Evolutionary conservation across 257 asterid genomes (phyloP).

Genomic region (Sherardia arvensis): DNA sequence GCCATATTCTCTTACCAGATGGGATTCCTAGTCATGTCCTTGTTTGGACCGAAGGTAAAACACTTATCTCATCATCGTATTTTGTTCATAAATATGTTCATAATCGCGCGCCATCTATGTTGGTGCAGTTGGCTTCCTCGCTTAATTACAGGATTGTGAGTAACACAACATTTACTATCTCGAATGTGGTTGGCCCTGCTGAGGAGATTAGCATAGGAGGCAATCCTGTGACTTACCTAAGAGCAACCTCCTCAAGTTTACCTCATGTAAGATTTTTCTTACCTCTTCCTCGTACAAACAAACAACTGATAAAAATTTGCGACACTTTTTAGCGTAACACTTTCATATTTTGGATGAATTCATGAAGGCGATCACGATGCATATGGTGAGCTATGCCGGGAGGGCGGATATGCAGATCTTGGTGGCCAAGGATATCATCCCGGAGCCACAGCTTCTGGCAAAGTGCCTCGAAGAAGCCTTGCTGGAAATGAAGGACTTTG

Average conservation of each 20-base stretch:
- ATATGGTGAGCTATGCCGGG: constrained; percentile 83
- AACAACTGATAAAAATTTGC: no score
- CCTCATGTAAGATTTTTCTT: constrained; percentile 46
- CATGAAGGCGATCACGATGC: constrained; percentile 63
- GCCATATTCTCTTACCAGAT: constrained; percentile 53
- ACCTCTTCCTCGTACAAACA: not conserved
- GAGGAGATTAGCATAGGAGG: constrained; percentile 42
- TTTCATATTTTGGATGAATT: not conserved
- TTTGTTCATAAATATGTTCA: not conserved
- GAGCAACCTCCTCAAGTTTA: constrained; percentile 46
- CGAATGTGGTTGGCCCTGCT: constrained; percentile 62
- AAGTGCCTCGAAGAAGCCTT: constrained; percentile 62
- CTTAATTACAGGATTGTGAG: constrained; percentile 59
- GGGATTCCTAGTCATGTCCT: constrained; percentile 28
- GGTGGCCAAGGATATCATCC: constrained; percentile 68
- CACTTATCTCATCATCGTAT: not conserved
- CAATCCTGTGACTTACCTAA: constrained; percentile 44
- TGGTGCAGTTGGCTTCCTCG: constrained; percentile 36
- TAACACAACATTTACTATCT: constrained; percentile 65
- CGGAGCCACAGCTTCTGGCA: constrained; percentile 62
- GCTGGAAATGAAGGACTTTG: constrained; percentile 55
- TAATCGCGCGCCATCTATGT: not conserved
- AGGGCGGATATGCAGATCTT: constrained; percentile 64
- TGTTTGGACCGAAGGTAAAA: constrained; percentile 52
- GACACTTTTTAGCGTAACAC: not conserved